Percentiles rank a stretch among this genome's conserved stretches.
These are phyloP conservation scores for Kodamaea laetipori DNA, from an alignment of 805 yeast genomes.

Conservation along the genomic window DNA sequence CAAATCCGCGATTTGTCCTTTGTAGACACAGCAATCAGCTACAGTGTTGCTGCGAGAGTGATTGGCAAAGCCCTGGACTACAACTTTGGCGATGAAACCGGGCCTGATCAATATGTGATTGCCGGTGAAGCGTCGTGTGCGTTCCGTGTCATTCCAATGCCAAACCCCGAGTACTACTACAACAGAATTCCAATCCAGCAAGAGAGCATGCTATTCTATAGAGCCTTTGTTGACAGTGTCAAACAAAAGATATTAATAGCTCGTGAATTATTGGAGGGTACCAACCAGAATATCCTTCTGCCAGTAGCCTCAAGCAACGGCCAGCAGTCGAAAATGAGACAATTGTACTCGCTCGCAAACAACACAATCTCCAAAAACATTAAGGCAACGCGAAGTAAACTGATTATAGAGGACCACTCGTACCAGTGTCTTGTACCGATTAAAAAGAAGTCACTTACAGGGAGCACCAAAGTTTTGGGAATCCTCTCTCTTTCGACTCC, in stretches of 20 bases:
- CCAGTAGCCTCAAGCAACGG: constrained; percentile 10
- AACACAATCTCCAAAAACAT: constrained; percentile 21
- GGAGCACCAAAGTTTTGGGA: constrained; percentile 32
- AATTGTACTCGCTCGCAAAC: constrained; percentile 31
- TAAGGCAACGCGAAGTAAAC: constrained; percentile 18
- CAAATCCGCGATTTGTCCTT: constrained; percentile 37
- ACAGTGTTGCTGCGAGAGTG: constrained; percentile 42
- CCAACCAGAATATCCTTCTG: constrained; percentile 13
- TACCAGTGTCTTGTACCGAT: constrained; percentile 36
- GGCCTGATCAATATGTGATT: constrained; percentile 38
- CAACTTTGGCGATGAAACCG: constrained; percentile 17
- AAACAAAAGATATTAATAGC: constrained; percentile 29
- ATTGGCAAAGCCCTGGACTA: constrained; percentile 44
- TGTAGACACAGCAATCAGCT: constrained; percentile 36
- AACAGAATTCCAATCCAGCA: constrained; percentile 18
- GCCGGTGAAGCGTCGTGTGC: constrained; percentile 36
- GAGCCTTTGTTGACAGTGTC: constrained; percentile 37
- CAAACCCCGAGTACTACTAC: constrained; percentile 24
- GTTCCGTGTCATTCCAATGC: constrained; percentile 38
- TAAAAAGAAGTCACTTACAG: constrained; percentile 38
- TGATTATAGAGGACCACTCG: constrained; percentile 22
- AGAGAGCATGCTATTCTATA: constrained; percentile 30
- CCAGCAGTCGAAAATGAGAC: constrained; percentile 28
- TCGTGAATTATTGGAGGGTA: constrained; percentile 18
- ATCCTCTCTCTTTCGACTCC: constrained; percentile 39